Evolutionary conservation across 2,329 filamentous ascomycete species (phyloP).

Genomic region (Microthyrium microscopicum): DNA sequence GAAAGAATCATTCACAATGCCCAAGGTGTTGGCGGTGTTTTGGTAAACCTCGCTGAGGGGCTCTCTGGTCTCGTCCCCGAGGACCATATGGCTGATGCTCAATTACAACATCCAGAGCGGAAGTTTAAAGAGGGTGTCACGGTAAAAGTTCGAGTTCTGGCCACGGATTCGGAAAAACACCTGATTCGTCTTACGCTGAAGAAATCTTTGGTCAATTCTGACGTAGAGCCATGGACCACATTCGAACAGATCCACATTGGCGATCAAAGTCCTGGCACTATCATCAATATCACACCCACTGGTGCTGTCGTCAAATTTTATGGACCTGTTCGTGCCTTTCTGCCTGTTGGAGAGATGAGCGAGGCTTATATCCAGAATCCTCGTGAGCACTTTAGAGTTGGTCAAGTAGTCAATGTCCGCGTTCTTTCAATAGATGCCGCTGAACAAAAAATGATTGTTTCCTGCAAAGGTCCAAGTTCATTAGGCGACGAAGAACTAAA

Average conservation of each 20-base stretch:
- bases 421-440: constrained; percentile 65
- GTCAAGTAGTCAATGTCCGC: constrained; percentile 83
- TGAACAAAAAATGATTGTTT: constrained; percentile 59
- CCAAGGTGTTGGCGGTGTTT: constrained; percentile 62
- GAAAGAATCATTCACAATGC: constrained; percentile 69
- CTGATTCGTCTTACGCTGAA: constrained; percentile 81
- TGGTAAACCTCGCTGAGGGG: constrained; percentile 71
- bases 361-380: constrained; percentile 89
- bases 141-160: constrained; percentile 74
- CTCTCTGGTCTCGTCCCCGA: constrained; percentile 81
- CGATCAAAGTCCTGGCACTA: constrained; percentile 68
- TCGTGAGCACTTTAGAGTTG: constrained; percentile 70
- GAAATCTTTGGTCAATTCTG: constrained; percentile 85
- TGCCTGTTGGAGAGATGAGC: constrained; percentile 94
- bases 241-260: constrained; percentile 61
- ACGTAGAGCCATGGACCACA: constrained; percentile 59
- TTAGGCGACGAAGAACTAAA: constrained; percentile 61
- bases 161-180: constrained; percentile 56
- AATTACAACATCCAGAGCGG: constrained; percentile 82
- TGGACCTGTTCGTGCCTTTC: constrained; percentile 63
- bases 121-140: constrained; percentile 80
- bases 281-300: constrained; percentile 60
- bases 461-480: constrained; percentile 75
- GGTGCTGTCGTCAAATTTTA: constrained; percentile 92
- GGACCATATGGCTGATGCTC: constrained; percentile 74